Evolutionary conservation across 2,329 filamentous ascomycete species (phyloP), one percentile per base, ranked within the genome.

Genomic region (Epichloe baconii): DNA sequence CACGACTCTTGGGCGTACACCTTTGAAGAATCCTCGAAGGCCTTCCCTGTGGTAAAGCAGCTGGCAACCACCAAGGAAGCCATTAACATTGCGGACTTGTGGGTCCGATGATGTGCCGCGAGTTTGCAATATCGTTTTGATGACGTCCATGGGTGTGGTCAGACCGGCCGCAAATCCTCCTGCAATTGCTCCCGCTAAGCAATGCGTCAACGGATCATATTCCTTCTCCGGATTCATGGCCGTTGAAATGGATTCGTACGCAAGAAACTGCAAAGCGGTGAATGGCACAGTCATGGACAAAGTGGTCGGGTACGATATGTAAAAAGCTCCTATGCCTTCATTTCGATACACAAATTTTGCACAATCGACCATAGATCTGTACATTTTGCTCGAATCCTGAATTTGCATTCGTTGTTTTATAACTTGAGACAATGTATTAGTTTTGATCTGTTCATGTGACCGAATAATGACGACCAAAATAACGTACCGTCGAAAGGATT

Each of bases 351-450:
- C 85, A 58, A 88, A 85, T 64, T 78, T 81, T 52, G 91, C 91
- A 74, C 93, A 98, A 65, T 96, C 85, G 52, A 77, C 66, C 70
- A 97, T 84, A 21, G 86, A 89, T 61, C 83, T 85, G 72, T 97
- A 95, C 72, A 84, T 82, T 59, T 79, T 80, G 58, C 83, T 82
- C n/a, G 91, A 97, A 62, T 93, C 86, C 66, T 95, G 88, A 53
- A 98, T 86, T 69, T 98, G 93, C 93, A 98, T 98, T 61, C 93
- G 87, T 69, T 98, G 93, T 72, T 98, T 98, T 74, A 98, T 95
- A 55, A 98, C 93, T 96, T 62, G 34, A 8, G 36, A 23, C 7
- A 14, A 10, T 23, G 14, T 31, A 37, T 54, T 37, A 52, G 47
- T 45, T 15, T 14, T 40, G 7, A 14, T 15, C 4, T 26, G 8